Evolutionary conservation across 306 rosid genomes (phyloP).

Genomic region (Medicago arabica): DNA sequence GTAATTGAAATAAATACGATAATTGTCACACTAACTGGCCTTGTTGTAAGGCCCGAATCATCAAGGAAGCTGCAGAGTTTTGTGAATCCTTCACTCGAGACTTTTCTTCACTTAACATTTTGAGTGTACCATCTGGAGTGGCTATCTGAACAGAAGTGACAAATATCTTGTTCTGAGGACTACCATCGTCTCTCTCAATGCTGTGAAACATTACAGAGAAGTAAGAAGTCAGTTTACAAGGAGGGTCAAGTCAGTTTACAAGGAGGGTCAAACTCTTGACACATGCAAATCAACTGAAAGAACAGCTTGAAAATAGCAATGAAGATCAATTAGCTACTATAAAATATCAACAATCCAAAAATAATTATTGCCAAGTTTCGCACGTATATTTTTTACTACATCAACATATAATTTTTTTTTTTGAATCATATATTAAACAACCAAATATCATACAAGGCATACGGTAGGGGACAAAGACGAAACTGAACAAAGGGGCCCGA

Average conservation of each 20-base stretch:
- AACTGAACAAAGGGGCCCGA: too few species aligned
- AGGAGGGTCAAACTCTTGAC: neutral
- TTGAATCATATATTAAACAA: too few species aligned
- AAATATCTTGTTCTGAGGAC: slow-evolving; percentile 44
- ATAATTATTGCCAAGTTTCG: neutral
- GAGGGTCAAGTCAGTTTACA: slow-evolving; percentile 9
- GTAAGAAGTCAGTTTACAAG: slow-evolving; percentile 15
- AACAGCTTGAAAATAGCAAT: slow-evolving; percentile 9
- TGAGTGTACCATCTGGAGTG: neutral
- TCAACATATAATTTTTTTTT: neutral
- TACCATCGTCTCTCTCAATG: slow-evolving; percentile 60
- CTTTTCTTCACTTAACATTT: neutral
- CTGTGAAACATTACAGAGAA: slow-evolving; percentile 50
- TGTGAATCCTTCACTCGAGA: neutral
- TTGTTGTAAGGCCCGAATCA: neutral
- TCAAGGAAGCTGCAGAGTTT: neutral
- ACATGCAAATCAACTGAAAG: slow-evolving; percentile 12
- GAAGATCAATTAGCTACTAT: slow-evolving; percentile 1
- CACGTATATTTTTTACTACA: too few species aligned
- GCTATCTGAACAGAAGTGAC: neutral
- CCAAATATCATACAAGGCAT: too few species aligned
- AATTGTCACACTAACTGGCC: neutral
- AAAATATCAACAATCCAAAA: neutral
- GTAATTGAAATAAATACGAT: too few species aligned
- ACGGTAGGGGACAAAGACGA: too few species aligned